Conservation (phyloP, 148 eudicot genomes). For the Camellia granthamiana region DNA sequence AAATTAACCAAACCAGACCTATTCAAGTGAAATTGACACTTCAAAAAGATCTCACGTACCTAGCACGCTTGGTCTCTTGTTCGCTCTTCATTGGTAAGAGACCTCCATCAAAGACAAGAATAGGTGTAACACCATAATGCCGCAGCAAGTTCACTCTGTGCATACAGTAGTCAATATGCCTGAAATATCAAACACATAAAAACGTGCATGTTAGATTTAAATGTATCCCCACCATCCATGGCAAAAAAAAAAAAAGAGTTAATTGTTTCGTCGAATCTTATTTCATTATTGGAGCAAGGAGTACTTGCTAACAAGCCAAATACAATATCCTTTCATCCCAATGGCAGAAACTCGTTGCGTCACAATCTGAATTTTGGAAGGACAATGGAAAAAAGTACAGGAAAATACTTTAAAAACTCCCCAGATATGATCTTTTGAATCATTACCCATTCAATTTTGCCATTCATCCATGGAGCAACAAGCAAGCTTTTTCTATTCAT, state of each 20-base stretch:
- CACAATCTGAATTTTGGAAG: neutral
- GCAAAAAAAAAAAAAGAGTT: neutral
- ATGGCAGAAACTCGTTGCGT: neutral
- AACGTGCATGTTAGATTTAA: neutral
- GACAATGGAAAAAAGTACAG: neutral
- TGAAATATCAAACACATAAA: slow-evolving; percentile 26
- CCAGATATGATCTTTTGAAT: neutral
- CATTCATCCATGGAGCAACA: neutral
- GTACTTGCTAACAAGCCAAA: neutral
- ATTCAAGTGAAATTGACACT: slow-evolving; percentile 5
- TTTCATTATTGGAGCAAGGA: neutral
- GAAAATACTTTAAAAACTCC: neutral
- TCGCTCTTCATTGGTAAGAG: slow-evolving; percentile 88
- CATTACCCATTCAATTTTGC: neutral
- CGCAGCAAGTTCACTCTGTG: slow-evolving; percentile 92
- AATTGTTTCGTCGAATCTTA: neutral
- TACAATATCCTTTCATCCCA: neutral
- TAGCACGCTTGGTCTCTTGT: slow-evolving; percentile 89
- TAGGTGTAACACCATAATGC: slow-evolving; percentile 84
- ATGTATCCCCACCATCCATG: neutral
- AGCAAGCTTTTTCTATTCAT: neutral
- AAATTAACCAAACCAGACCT: neutral
- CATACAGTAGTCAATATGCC: slow-evolving; percentile 96
- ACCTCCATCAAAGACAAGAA: slow-evolving; percentile 96
- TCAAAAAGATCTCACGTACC: slow-evolving; percentile 35